Conservation (phyloP, 164 flowering plant species). For the Santalum album region DNA sequence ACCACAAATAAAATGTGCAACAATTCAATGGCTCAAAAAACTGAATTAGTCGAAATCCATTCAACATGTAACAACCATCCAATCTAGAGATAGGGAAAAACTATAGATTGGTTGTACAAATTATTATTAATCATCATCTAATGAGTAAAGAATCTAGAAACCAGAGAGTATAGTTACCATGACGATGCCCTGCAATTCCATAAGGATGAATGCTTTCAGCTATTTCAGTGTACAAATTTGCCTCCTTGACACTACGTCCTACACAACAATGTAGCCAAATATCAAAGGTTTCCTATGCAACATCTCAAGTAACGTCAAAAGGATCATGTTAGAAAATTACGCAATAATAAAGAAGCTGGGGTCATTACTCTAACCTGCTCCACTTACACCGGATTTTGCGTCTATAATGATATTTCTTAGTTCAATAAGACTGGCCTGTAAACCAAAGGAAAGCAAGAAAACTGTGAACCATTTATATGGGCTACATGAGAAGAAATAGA, state of each 20-base stretch:
- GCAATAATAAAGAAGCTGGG: not conserved
- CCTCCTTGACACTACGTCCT: constrained; percentile 97
- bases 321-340: not conserved
- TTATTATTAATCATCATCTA: no score
- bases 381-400: constrained; percentile 98
- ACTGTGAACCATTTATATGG: not conserved
- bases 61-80: no score
- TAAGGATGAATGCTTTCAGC: constrained; percentile 90
- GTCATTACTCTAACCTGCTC: constrained; percentile 65
- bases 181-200: constrained; percentile 90
- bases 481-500: no score
- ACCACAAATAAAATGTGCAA: no score
- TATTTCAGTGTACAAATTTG: constrained; percentile 82
- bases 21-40: no score
- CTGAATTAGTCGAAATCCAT: no score
- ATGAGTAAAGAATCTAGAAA: no score
- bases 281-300: constrained; percentile 11
- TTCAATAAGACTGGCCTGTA: constrained; percentile 76
- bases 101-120: no score
- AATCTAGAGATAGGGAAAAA: no score
- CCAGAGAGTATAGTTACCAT: constrained; percentile 22
- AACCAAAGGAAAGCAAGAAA: constrained; percentile 3
- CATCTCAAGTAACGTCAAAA: not conserved
- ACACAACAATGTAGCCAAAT: constrained; percentile 8
- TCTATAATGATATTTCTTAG: constrained; percentile 66